Conservation (phyloP, 352 stramenopile species). For the Halophytophthora polymorphica region DNA sequence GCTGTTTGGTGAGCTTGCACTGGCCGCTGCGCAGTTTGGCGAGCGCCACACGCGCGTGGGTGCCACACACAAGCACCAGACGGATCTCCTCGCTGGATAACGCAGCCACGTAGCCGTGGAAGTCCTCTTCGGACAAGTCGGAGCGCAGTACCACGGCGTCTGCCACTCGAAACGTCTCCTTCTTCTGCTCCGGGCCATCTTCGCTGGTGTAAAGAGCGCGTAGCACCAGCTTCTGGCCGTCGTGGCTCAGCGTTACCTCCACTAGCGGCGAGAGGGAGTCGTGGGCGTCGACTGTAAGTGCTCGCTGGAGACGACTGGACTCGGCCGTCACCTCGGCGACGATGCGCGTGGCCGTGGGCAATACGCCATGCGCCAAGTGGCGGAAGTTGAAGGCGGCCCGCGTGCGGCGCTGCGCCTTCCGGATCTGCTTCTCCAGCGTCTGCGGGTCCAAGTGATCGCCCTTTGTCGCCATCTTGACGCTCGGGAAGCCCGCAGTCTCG, state of each 20-base stretch:
- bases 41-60: constrained; percentile 26
- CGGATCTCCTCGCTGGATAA: constrained; percentile 34
- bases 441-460: constrained; percentile 7
- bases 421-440: constrained; percentile 28
- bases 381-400: constrained; percentile 53
- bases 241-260: constrained; percentile 7
- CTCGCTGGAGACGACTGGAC: constrained; percentile 18
- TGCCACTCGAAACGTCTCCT: constrained; percentile 34
- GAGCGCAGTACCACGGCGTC: constrained; percentile 59
- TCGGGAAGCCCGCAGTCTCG: constrained; percentile 4
- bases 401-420: constrained; percentile 16
- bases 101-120: constrained; percentile 48
- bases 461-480: background rate
- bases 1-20: constrained; percentile 40
- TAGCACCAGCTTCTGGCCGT: constrained; percentile 14
- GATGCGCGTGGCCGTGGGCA: constrained; percentile 36
- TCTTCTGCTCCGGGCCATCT: background rate
- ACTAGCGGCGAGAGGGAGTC: constrained; percentile 1
- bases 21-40: constrained; percentile 31
- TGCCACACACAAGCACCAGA: constrained; percentile 54
- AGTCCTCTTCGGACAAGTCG: constrained; percentile 51
- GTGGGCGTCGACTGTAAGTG: constrained; percentile 2
- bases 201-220: background rate
- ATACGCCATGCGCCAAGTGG: constrained; percentile 44
- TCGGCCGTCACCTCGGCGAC: constrained; percentile 31